Evolutionary conservation across 768 basidiomycete genomes (phyloP).

Genomic region (Tricholoma saponaceum): DNA sequence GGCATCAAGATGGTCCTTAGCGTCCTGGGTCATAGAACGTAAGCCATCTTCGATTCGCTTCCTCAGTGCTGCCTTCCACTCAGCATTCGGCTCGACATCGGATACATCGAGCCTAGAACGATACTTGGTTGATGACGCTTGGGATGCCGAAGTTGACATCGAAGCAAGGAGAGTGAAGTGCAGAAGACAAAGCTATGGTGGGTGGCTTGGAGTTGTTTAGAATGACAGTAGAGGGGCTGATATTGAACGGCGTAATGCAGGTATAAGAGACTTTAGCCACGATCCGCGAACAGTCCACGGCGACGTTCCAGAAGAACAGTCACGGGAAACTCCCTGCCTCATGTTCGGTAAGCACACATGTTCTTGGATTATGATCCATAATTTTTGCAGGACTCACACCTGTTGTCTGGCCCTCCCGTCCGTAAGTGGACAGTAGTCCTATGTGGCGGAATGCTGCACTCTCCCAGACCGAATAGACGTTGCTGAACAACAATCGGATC

Average conservation of each 20-base stretch:
- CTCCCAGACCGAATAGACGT: slow-evolving; percentile 1
- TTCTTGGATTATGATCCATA: slow-evolving; percentile 24
- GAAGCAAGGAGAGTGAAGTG: slow-evolving; percentile 16
- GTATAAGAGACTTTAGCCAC: slow-evolving; percentile 12
- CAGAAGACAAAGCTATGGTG: slow-evolving; percentile 10
- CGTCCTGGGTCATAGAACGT: slow-evolving; percentile 48
- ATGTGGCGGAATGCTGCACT: too few species aligned
- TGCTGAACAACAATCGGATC: slow-evolving; percentile 14
- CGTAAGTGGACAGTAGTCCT: slow-evolving; percentile 9
- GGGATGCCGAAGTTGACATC: slow-evolving; percentile 32
- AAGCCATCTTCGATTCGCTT: slow-evolving; percentile 46
- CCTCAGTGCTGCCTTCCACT: slow-evolving; percentile 47
- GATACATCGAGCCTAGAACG: slow-evolving; percentile 21
- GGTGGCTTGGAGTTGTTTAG: slow-evolving; percentile 1
- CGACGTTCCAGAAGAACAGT: slow-evolving; percentile 18
- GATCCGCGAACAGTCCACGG: slow-evolving; percentile 19
- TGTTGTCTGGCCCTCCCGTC: slow-evolving; percentile 7
- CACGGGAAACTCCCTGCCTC: slow-evolving; percentile 49
- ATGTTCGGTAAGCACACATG: slow-evolving; percentile 49
- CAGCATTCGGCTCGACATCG: slow-evolving; percentile 48
- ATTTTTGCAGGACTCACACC: slow-evolving; percentile 21
- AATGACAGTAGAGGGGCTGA: slow-evolving; percentile 7
- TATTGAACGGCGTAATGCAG: slow-evolving; percentile 8
- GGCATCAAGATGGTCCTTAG: slow-evolving; percentile 52
- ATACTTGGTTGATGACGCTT: slow-evolving; percentile 20